These are phyloP conservation scores for Rhodofomes roseus DNA, from an alignment of 1,284 basidiomycete species.

Conservation along the genomic window DNA sequence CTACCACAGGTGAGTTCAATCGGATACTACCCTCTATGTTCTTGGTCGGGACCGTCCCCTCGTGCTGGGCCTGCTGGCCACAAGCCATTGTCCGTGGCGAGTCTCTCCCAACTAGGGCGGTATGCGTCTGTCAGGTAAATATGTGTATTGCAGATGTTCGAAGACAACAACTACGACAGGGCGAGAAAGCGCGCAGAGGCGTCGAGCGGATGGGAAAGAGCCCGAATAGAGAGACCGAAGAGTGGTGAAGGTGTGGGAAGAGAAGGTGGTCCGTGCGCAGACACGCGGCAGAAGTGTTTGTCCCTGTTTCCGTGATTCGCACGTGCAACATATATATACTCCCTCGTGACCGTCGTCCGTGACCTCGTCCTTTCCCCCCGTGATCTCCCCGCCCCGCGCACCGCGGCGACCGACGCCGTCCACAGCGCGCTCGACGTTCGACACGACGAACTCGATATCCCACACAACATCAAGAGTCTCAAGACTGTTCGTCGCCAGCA, in stretches of 20 bases:
- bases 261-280: conserved; percentile 21
- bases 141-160: not conserved
- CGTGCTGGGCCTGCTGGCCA: no score
- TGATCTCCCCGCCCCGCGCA: conserved; percentile 26
- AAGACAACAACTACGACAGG: not conserved
- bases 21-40: no score
- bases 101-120: no score
- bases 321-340: conserved; percentile 31
- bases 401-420: conserved; percentile 2
- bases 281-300: conserved; percentile 18
- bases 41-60: no score
- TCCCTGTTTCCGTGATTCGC: conserved; percentile 28
- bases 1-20: no score
- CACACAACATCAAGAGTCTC: not conserved
- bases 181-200: not conserved
- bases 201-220: not conserved
- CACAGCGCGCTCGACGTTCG: conserved; percentile 18
- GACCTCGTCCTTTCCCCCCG: conserved; percentile 32
- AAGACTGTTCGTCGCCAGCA: not conserved
- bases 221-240: not conserved
- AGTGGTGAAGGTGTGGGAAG: not conserved
- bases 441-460: conserved; percentile 13
- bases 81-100: no score
- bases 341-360: conserved; percentile 29
- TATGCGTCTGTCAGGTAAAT: no score